Evolutionary conservation across 805 yeast genomes (phyloP).

Genomic region (Pichia cabralensis): DNA sequence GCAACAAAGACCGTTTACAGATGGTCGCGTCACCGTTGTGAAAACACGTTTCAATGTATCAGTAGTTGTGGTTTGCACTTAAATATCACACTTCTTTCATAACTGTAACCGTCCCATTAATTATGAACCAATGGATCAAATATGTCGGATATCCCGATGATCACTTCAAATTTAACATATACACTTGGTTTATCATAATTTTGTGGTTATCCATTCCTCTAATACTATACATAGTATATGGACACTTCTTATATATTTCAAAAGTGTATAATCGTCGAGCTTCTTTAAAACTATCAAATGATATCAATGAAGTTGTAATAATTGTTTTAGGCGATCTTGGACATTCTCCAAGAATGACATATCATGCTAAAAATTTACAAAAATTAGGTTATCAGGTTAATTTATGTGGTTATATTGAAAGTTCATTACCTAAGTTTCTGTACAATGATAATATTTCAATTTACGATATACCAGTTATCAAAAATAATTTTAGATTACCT

Average conservation of each 20-base stretch:
- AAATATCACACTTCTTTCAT: too few species aligned
- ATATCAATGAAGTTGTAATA: slow-evolving; percentile 50
- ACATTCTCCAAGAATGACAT: slow-evolving; percentile 89
- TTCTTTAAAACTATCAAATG: slow-evolving; percentile 9
- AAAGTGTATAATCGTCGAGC: slow-evolving; percentile 7
- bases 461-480: slow-evolving; percentile 33
- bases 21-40: too few species aligned
- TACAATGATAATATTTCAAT: slow-evolving; percentile 33
- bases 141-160: slow-evolving; percentile 17
- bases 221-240: slow-evolving; percentile 32
- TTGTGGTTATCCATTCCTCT: slow-evolving; percentile 40
- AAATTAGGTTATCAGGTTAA: slow-evolving; percentile 63
- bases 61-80: too few species aligned
- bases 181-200: slow-evolving; percentile 36
- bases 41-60: too few species aligned
- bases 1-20: too few species aligned
- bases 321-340: slow-evolving; percentile 90
- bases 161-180: slow-evolving; percentile 22
- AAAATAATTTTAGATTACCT: slow-evolving; percentile 34
- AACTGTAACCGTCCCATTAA: background rate
- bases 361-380: slow-evolving; percentile 79
- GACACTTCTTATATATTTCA: slow-evolving; percentile 23
- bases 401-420: slow-evolving; percentile 73
- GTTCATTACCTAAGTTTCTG: slow-evolving; percentile 40
- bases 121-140: slow-evolving; percentile 14